Evolutionary conservation across 768 basidiomycete genomes (phyloP), one percentile per base, ranked within the genome.

Genomic region (Tubosaeta sp.): DNA sequence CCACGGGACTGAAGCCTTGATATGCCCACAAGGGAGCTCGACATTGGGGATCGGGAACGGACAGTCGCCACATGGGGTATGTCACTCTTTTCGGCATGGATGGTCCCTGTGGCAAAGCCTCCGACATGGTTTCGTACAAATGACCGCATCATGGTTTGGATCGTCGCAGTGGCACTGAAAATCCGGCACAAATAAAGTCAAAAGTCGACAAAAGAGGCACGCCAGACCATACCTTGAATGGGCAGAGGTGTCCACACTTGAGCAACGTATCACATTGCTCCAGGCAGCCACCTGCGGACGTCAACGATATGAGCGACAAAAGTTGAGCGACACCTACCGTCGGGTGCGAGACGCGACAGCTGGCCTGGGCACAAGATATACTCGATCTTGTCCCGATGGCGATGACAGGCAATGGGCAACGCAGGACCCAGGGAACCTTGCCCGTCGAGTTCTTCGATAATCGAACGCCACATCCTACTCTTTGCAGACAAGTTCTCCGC

Each of bases 121-220:
- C 31, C 70, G 67, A 56, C 86, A 86, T 11, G 64, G 65, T 51
- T 78, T 72, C 12, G 61, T 63, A 57, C 86, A 86, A 12, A 62
- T 58, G 11, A 78, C 73, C 34, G 70, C 62, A 14, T 75, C 42
- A 52, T 86, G 85, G 12, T 77, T 72, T 1, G 76, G 74, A 51
- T 83, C 79, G 44, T 84, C 85, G 0, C 77, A 72, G 53, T 86
- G 84, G 51, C 85, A 86, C 80, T 86, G 22, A 16, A n/a, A n/a
- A n/a, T n/a, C n/a, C n/a, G n/a, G n/a, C n/a, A 25, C 4, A 19
- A 27, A 33, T 34, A 34, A 4, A 29, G 26, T 4, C 5, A 11
- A 14, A 3, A 43, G 14, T 1, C 7, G 26, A 41, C 14, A 10
- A 9, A 16, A 2, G 29, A 29, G 39, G 22, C 8, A 13, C n/a